Percentiles rank a stretch among this genome's conserved stretches.
phyloP scores from a whole-genome alignment of 306 rosid genomes.

The Fagus sylvatica region DNA sequence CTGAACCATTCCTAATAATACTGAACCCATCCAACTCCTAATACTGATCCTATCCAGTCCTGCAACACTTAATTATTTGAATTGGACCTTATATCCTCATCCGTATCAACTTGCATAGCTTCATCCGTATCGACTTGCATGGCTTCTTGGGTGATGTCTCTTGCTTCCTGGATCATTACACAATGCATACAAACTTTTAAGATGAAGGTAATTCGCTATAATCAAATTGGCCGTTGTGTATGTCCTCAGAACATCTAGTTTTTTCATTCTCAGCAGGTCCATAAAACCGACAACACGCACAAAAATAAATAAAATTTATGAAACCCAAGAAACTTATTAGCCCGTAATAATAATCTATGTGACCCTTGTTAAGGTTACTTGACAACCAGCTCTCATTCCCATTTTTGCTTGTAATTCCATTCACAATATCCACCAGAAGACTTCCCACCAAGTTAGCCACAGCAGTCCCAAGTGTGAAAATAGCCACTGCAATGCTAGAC shows the following conservation, averaged over 20 bases:
- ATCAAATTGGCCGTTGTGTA: conserved; percentile 30
- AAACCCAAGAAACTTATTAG: conserved; percentile 29
- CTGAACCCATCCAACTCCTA: too few species aligned
- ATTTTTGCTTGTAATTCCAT: conserved; percentile 1
- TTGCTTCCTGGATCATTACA: too few species aligned
- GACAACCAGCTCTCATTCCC: conserved; percentile 7
- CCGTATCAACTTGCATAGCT: too few species aligned
- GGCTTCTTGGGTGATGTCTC: too few species aligned
- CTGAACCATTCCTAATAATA: too few species aligned
- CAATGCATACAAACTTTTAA: conserved; percentile 5
- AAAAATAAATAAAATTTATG: conserved; percentile 22
- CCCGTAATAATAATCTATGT: conserved; percentile 41
- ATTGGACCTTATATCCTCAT: too few species aligned
- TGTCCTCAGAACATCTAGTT: conserved; percentile 16
- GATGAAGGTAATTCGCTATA: conserved; percentile 36
- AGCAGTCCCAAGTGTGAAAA: conserved; percentile 37
- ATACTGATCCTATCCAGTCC: too few species aligned
- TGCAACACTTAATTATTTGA: too few species aligned
- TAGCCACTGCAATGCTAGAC: conserved; percentile 51
- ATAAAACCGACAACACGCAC: too few species aligned
- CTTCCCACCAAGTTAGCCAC: conserved; percentile 27
- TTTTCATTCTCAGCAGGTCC: conserved; percentile 16
- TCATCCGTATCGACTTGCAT: too few species aligned
- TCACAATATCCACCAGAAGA: conserved; percentile 32
- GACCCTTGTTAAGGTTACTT: conserved; percentile 15